Conservation (phyloP, 331 rosid species). For the Pyracantha coccinea region DNA sequence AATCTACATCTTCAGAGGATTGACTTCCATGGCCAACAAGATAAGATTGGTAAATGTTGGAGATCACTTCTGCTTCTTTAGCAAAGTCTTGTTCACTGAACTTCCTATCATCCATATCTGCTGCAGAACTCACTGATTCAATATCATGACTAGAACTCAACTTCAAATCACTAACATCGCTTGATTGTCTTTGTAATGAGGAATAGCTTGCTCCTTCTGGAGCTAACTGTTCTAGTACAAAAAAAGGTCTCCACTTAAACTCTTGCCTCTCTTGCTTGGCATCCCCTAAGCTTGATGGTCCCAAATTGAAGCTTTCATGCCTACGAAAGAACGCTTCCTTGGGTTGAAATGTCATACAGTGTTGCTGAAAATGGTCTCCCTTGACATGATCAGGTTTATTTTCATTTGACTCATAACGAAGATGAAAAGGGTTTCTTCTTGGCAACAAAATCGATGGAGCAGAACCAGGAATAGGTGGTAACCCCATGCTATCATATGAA, state of each 20-base stretch:
- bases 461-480: constrained; percentile 94
- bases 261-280: constrained; percentile 46
- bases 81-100: constrained; percentile 42
- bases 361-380: constrained; percentile 55
- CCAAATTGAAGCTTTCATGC: constrained; percentile 72
- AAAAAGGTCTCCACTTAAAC: constrained; percentile 60
- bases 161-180: constrained; percentile 72
- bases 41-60: constrained; percentile 36
- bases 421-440: constrained; percentile 79
- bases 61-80: constrained; percentile 37
- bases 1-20: constrained; percentile 38
- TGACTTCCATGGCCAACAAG: constrained; percentile 39
- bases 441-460: constrained; percentile 83
- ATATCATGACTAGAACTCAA: constrained; percentile 84
- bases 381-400: constrained; percentile 65
- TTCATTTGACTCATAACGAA: constrained; percentile 74
- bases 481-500: constrained; percentile 42
- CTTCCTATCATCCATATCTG: constrained; percentile 59
- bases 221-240: constrained; percentile 49
- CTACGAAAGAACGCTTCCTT: constrained; percentile 54
- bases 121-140: constrained; percentile 62
- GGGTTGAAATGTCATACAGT: constrained; percentile 33
- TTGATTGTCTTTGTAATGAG: constrained; percentile 59
- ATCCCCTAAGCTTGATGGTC: constrained; percentile 49
- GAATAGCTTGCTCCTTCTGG: constrained; percentile 65